phyloP scores from a whole-genome alignment of 202 grass and related monocot species.

The Elaeis oleifera region DNA sequence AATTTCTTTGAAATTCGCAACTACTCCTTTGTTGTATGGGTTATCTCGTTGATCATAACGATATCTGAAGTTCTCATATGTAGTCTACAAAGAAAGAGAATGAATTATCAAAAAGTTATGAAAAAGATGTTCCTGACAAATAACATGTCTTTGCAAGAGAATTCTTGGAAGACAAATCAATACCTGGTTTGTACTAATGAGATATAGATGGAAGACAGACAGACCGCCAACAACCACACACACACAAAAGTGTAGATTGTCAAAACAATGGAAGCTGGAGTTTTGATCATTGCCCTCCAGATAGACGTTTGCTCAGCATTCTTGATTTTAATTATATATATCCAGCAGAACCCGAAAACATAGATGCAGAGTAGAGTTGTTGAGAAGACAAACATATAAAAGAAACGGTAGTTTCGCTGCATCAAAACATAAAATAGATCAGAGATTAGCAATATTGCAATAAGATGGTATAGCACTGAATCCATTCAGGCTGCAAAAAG shows the following conservation, averaged over 20 bases:
- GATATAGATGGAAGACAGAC: conserved; percentile 93
- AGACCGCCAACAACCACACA: conserved; percentile 92
- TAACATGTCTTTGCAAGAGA: too few species aligned
- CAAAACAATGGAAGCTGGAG: conserved; percentile 73
- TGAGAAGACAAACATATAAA: conserved; percentile 99
- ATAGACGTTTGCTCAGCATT: conserved; percentile 55
- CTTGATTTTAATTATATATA: conserved; percentile 89
- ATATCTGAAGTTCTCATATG: conserved; percentile 94
- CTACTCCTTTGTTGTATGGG: conserved; percentile 62
- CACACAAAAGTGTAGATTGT: conserved; percentile 91
- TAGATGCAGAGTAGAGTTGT: conserved; percentile 83
- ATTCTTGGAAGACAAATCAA: neutral
- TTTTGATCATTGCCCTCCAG: conserved; percentile 91
- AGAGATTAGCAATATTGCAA: conserved; percentile 14
- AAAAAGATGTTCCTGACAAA: too few species aligned
- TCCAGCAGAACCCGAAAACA: conserved; percentile 91
- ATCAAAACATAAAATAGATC: conserved; percentile 31
- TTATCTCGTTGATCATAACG: conserved; percentile 71
- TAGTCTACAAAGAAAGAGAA: conserved; percentile 50
- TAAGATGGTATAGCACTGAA: too few species aligned
- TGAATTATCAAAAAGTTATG: neutral
- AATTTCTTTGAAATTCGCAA: conserved; percentile 71
- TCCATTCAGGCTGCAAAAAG: too few species aligned
- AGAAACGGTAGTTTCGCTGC: conserved; percentile 94
- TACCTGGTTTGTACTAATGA: conserved; percentile 95